Evolutionary conservation across 768 basidiomycete species (phyloP).

Genomic region (Boletus rufocinnamomeus): DNA sequence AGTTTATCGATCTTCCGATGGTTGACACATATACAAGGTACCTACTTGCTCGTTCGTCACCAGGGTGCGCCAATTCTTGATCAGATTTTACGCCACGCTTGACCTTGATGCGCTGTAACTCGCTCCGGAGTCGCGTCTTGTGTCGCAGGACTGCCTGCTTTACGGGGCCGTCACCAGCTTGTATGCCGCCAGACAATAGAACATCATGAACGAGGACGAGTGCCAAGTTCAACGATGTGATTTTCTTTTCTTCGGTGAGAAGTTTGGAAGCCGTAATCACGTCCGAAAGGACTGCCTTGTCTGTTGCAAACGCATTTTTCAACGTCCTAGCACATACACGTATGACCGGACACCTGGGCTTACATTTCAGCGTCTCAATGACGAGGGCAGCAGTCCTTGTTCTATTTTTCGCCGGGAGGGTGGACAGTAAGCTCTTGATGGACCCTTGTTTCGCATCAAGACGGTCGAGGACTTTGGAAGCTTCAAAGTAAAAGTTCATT

Average conservation of each 20-base stretch:
- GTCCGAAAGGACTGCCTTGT: constrained; percentile 72
- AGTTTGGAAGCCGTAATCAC: constrained; percentile 70
- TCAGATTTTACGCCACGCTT: constrained; percentile 68
- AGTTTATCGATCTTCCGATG: background rate
- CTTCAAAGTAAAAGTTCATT: constrained; percentile 98
- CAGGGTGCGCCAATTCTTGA: constrained; percentile 60
- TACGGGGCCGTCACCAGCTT: constrained; percentile 86
- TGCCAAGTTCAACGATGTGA: constrained; percentile 74
- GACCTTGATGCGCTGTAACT: constrained; percentile 83
- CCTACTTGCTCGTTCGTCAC: constrained; percentile 66
- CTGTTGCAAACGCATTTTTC: constrained; percentile 40
- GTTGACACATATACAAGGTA: background rate
- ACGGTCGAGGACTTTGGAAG: constrained; percentile 78
- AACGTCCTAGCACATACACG: constrained; percentile 5
- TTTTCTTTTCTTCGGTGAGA: constrained; percentile 70
- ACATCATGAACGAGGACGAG: constrained; percentile 91
- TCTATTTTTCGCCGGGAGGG: constrained; percentile 70
- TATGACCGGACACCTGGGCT: constrained; percentile 28
- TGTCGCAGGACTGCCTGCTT: constrained; percentile 88
- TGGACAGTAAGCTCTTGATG: constrained; percentile 79
- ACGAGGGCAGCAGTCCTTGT: constrained; percentile 84
- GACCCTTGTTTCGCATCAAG: constrained; percentile 91
- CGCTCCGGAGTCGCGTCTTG: constrained; percentile 84
- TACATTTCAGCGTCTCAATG: constrained; percentile 96
- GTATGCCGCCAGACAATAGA: constrained; percentile 80